These are phyloP conservation scores for Solanum okadae DNA, from an alignment of 257 asterid species.

Conservation along the genomic window DNA sequence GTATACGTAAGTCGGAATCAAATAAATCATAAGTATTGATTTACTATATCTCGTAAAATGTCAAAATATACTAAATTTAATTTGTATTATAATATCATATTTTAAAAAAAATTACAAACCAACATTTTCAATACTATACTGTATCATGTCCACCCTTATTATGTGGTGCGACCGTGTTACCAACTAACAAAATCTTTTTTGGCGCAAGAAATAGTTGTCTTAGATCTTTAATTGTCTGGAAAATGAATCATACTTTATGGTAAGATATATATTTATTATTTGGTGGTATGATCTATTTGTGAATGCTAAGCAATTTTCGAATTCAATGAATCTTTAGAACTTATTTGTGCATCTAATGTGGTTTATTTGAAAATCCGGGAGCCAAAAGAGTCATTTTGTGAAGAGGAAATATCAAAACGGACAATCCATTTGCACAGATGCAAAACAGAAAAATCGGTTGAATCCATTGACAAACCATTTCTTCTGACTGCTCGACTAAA, in stretches of 20 bases:
- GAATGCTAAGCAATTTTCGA: not conserved
- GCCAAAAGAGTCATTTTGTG: no score
- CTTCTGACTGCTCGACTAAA: not conserved
- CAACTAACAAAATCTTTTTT: not conserved
- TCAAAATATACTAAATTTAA: no score
- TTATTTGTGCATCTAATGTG: not conserved
- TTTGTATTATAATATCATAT: no score
- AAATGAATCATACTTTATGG: not conserved
- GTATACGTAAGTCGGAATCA: no score
- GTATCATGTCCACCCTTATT: not conserved
- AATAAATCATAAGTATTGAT: no score
- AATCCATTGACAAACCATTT: no score
- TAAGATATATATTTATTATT: not conserved
- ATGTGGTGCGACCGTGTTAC: not conserved
- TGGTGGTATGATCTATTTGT: not conserved
- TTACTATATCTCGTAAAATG: no score
- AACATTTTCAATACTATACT: no score
- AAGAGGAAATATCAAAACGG: no score
- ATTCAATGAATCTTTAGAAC: not conserved
- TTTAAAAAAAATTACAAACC: no score
- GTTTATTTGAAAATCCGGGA: not conserved
- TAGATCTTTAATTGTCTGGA: not conserved
- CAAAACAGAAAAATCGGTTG: no score
- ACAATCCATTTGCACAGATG: no score
- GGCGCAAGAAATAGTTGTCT: not conserved